Evolutionary conservation across 148 eudicot genomes (phyloP).

Genomic region (Cornus florida): DNA sequence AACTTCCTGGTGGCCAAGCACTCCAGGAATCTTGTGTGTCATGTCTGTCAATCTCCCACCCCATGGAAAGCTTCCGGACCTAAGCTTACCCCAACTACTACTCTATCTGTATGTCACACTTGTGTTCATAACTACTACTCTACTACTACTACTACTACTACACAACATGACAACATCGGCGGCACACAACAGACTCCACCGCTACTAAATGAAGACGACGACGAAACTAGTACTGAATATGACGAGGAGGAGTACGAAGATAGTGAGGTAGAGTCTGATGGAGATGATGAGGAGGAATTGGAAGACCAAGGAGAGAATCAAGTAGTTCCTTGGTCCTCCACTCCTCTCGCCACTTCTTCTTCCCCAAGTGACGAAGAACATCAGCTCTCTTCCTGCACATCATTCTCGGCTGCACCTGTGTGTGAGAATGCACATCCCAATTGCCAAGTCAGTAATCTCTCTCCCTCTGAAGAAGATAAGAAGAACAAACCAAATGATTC

Average conservation of each 20-base stretch:
- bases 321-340: conserved; percentile 33
- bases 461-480: background rate
- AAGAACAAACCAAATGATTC: background rate
- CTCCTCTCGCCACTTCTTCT: background rate
- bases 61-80: conserved; percentile 55
- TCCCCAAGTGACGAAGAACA: background rate
- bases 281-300: background rate
- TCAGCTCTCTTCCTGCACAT: background rate
- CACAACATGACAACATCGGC: no score
- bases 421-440: conserved; percentile 4
- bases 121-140: conserved; percentile 2
- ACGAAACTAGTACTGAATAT: no score
- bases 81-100: background rate
- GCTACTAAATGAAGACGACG: background rate
- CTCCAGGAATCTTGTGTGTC: conserved; percentile 35
- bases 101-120: conserved; percentile 12
- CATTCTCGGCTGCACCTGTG: background rate
- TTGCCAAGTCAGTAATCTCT: background rate
- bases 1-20: conserved; percentile 49
- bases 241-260: background rate
- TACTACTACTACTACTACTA: no score
- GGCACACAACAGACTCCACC: no score
- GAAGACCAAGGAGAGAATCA: conserved; percentile 30
- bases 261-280: conserved; percentile 5
- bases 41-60: conserved; percentile 36